Evolutionary conservation across 2,329 filamentous ascomycete species (phyloP).

Genomic region (Aspergillus awamori): DNA sequence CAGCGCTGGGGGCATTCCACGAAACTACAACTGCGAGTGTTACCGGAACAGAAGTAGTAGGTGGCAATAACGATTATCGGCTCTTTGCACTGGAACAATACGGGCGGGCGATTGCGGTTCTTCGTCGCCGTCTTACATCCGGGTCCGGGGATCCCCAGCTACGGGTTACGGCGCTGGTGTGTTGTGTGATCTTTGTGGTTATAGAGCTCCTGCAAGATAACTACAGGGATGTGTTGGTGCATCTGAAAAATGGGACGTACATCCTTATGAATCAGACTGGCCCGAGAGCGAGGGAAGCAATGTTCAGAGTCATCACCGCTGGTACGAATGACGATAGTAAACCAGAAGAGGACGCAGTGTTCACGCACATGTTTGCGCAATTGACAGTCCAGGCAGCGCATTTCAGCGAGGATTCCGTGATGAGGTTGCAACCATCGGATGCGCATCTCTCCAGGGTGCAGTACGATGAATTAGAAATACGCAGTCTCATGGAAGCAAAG

Average conservation of each 20-base stretch:
- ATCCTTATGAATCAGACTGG: neutral
- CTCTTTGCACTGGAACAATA: conserved; percentile 16
- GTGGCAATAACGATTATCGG: neutral
- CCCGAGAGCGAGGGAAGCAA: neutral
- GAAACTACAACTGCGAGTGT: neutral
- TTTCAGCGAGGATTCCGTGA: neutral
- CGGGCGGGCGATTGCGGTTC: neutral
- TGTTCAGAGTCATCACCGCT: too few species aligned
- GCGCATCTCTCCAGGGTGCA: neutral
- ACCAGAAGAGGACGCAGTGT: neutral
- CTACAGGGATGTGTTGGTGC: neutral
- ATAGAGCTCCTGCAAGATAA: neutral
- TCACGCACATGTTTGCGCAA: neutral
- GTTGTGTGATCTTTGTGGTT: conserved; percentile 10
- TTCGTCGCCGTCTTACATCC: conserved; percentile 3
- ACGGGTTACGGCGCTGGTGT: conserved; percentile 7
- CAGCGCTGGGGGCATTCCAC: conserved; percentile 11
- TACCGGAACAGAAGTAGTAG: neutral
- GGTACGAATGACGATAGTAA: neutral
- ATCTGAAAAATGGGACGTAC: neutral
- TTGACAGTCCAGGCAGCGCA: neutral
- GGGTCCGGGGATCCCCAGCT: conserved; percentile 9
- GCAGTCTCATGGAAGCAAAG: neutral
- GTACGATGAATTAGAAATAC: neutral
- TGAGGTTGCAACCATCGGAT: neutral